These are phyloP conservation scores for Pseudoscleropodium purum DNA, from an alignment of 225 moss, liverwort and hornwort genomes.

Conservation along the genomic window DNA sequence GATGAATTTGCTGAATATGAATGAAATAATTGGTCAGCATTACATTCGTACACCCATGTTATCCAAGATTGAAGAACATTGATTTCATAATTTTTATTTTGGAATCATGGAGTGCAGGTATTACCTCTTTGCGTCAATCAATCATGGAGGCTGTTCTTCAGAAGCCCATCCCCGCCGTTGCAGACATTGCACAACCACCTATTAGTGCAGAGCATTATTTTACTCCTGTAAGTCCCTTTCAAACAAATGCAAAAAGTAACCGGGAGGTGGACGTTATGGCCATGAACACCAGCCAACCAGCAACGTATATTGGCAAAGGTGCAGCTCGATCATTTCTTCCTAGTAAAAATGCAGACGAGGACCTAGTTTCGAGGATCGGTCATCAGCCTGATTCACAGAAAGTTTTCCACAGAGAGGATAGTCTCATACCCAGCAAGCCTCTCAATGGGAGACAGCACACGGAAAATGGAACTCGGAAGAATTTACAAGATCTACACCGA, in stretches of 20 bases:
- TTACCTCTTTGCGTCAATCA: slow-evolving; percentile 46
- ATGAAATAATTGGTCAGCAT: background rate
- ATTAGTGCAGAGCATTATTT: slow-evolving; percentile 44
- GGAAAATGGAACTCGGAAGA: slow-evolving; percentile 31
- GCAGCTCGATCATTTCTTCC: slow-evolving; percentile 31
- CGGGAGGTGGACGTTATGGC: slow-evolving; percentile 29
- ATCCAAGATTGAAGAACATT: background rate
- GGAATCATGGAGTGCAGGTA: slow-evolving; percentile 13
- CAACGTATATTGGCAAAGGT: slow-evolving; percentile 24
- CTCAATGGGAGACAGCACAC: slow-evolving; percentile 7
- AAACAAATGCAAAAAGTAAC: slow-evolving; percentile 9
- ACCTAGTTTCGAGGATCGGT: background rate
- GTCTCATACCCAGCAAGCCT: slow-evolving; percentile 21
- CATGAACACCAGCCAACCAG: slow-evolving; percentile 25
- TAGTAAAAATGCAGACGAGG: slow-evolving; percentile 5
- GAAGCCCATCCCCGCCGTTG: slow-evolving; percentile 10
- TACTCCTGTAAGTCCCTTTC: slow-evolving; percentile 41
- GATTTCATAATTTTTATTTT: background rate
- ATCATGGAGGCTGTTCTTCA: slow-evolving; percentile 52
- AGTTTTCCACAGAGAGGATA: slow-evolving; percentile 10
- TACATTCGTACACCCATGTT: background rate
- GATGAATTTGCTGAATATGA: background rate
- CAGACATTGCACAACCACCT: slow-evolving; percentile 13
- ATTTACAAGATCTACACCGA: slow-evolving; percentile 17
- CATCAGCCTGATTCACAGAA: slow-evolving; percentile 9